Conservation (phyloP, 129 eudicot species). For the Arctium lappa region DNA sequence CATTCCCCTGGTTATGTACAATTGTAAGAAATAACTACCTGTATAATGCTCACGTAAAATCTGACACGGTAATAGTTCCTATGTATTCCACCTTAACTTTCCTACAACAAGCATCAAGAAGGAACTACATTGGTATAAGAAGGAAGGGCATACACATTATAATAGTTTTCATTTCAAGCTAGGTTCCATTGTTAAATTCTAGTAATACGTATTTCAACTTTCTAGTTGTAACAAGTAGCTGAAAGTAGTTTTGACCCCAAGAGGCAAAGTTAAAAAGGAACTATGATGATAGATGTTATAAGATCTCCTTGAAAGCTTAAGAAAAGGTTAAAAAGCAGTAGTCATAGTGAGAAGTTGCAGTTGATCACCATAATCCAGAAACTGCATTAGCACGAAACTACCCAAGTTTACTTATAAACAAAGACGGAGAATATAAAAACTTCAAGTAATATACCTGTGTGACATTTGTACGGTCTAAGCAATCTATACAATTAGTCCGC, state of each 20-base stretch:
- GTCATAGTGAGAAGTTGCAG: background rate
- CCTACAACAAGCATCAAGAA: too few relatives aligned
- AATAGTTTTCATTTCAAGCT: too few relatives aligned
- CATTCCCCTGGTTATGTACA: too few relatives aligned
- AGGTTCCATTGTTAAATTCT: too few relatives aligned
- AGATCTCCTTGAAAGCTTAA: background rate
- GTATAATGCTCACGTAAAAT: too few relatives aligned
- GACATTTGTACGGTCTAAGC: constrained; percentile 83
- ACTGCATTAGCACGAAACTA: background rate
- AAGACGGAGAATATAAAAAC: background rate
- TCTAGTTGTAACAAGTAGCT: background rate
- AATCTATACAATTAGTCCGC: constrained; percentile 76
- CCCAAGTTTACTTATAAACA: background rate
- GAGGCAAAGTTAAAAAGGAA: background rate
- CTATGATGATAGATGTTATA: background rate
- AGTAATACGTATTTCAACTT: too few relatives aligned
- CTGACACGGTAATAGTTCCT: too few relatives aligned
- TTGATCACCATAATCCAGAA: background rate
- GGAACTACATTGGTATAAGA: too few relatives aligned
- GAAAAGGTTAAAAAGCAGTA: background rate
- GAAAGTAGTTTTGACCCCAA: background rate
- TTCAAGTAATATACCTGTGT: constrained; percentile 47
- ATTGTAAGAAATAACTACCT: too few relatives aligned
- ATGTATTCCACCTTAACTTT: too few relatives aligned
- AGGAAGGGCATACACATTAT: too few relatives aligned